Evolutionary conservation across 441 rosid species (phyloP).

Genomic region (Adansonia grandidieri): DNA sequence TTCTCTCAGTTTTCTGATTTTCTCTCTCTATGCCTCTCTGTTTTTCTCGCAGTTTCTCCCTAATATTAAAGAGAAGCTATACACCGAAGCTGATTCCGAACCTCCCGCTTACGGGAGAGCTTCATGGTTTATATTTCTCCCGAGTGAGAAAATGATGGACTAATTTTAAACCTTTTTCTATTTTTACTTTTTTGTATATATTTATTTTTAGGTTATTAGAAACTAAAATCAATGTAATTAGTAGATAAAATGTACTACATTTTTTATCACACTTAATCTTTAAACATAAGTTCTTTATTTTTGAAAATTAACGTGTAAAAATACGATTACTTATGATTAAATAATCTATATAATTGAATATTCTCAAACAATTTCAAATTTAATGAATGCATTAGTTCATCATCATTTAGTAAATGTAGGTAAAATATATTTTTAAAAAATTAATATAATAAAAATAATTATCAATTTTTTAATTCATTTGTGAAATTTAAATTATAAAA

Average conservation of each 20-base stretch:
- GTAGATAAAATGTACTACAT: background rate
- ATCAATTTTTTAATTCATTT: too few species aligned
- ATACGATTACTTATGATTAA: too few species aligned
- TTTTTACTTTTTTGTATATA: background rate
- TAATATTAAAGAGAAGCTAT: conserved; percentile 49
- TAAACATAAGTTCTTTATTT: too few species aligned
- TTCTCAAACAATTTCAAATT: too few species aligned
- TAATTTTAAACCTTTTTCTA: conserved; percentile 34
- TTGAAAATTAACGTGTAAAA: too few species aligned
- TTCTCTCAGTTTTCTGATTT: conserved; percentile 22
- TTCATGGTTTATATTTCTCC: conserved; percentile 35
- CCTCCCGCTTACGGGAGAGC: conserved; percentile 41
- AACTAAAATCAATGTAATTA: background rate
- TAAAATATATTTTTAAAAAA: too few species aligned
- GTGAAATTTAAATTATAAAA: too few species aligned
- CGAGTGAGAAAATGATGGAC: conserved; percentile 34
- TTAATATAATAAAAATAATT: too few species aligned
- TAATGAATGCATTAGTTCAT: too few species aligned
- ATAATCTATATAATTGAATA: too few species aligned
- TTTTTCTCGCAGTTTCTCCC: conserved; percentile 31
- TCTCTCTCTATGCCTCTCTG: conserved; percentile 24
- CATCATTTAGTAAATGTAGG: too few species aligned
- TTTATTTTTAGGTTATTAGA: conserved; percentile 6
- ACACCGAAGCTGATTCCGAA: conserved; percentile 65
- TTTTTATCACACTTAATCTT: too few species aligned